phyloP scores from a whole-genome alignment of 305 asterid genomes.

The Lippia alba region DNA sequence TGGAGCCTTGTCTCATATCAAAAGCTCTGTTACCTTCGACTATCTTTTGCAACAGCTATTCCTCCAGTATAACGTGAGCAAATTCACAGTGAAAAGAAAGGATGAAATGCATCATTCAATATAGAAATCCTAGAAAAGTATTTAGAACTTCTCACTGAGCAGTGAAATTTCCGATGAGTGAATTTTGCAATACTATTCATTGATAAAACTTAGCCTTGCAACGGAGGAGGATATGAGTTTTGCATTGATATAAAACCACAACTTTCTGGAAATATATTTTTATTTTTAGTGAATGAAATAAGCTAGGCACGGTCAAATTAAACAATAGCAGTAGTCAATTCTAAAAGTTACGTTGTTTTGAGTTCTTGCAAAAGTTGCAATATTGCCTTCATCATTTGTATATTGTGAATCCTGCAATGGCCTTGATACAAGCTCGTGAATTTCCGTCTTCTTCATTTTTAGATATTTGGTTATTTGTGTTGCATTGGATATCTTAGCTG shows the following conservation, averaged over 20 bases:
- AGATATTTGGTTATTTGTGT: not conserved
- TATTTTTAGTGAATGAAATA: not conserved
- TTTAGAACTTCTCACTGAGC: not conserved
- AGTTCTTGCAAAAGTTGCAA: not conserved
- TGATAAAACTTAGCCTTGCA: not conserved
- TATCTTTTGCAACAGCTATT: not conserved
- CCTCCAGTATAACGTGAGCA: not conserved
- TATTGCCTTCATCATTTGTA: not conserved
- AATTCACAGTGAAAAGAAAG: not conserved
- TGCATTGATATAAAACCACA: not conserved
- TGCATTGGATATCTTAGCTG: not conserved
- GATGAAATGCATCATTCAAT: not conserved
- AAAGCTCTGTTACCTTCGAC: not conserved
- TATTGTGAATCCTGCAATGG: not conserved
- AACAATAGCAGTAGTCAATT: not conserved
- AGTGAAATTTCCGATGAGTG: not conserved
- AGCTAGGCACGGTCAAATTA: no score
- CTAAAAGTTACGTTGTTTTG: not conserved
- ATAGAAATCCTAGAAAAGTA: no score
- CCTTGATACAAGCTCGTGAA: not conserved
- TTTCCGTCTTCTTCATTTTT: not conserved
- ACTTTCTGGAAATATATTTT: not conserved
- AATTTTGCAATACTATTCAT: not conserved
- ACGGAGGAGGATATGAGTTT: not conserved
- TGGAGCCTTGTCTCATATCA: not conserved